Evolutionary conservation across 2,329 filamentous ascomycete genomes (phyloP), one percentile per base, ranked within the genome.

Genomic region (Beauveria bassiana): DNA sequence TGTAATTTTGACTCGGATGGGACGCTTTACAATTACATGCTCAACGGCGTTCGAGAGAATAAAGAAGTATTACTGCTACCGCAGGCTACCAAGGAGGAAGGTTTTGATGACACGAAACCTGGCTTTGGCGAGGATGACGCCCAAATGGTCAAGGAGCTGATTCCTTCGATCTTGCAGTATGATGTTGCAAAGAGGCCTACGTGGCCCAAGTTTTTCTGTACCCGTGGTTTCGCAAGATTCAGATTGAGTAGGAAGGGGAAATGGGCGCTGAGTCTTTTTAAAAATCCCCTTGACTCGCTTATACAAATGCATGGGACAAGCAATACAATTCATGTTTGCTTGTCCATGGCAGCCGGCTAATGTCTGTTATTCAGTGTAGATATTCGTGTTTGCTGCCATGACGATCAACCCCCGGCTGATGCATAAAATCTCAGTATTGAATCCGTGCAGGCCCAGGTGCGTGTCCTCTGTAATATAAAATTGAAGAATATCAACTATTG

Each of bases 81-180:
- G 42, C 50, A 68, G 45, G 24, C 8, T n/a, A 64, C 66, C 2
- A 69, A 71, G 66, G 67, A 72, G 67, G 69, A 69, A 18, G 5
- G 59, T 31, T 70, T 71, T 59, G 67, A 69, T 56, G 12, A 64
- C 55, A 67, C 65, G n/a, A 38, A 24, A 2, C 67, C 66, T 3
- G 66, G 70, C 12, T 3, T 70, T 34, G 63, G 65, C 12, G 59
- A 69, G 61, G 66, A 67, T 22, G 69, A 73, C 49, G 66, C 65
- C 1, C 14, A 26, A 12, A 54, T 64, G 38, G 63, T 69, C 3
- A 73, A 72, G 63, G 38, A 38, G 45, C 66, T 73, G 16, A 64
- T 74, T 59, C 65, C 69, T 42, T 45, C 68, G 54, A 71, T 72
- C 59, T 59, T 74, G 61, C 68, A 70, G 31, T 74, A 73, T 47